A percentile compares a stretch with the other conserved stretches of the same genome.
Evolutionary conservation across 73 alveolate genomes (phyloP).

Genomic region (Halteria grandinella): DNA sequence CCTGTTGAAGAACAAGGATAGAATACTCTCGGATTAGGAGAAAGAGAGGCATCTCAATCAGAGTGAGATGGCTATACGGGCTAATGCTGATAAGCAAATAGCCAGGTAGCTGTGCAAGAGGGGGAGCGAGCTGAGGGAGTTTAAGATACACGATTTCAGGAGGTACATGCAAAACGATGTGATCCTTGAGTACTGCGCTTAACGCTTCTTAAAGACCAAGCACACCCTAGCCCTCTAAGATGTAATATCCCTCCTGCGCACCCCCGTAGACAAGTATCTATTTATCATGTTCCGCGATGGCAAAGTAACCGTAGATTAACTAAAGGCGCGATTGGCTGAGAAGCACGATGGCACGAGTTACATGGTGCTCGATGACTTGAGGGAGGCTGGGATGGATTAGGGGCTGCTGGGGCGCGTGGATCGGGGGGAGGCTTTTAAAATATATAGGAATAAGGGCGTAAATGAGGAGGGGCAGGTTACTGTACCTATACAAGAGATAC

Average conservation of each 20-base stretch:
- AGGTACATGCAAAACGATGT: conserved; percentile 30
- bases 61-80: neutral
- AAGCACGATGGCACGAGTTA: conserved; percentile 1
- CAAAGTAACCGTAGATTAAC: conserved; percentile 27
- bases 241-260: conserved; percentile 5
- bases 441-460: conserved; percentile 6
- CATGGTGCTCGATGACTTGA: conserved; percentile 33
- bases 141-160: conserved; percentile 41
- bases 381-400: conserved; percentile 15
- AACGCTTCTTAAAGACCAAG: neutral
- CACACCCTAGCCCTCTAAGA: neutral
- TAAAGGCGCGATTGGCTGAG: conserved; percentile 37
- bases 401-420: conserved; percentile 14
- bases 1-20: conserved; percentile 17
- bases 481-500: conserved; percentile 29
- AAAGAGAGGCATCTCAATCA: conserved; percentile 5
- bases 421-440: conserved; percentile 17
- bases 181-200: conserved; percentile 23
- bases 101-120: conserved; percentile 25
- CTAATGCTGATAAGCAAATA: conserved; percentile 5
- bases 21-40: conserved; percentile 18
- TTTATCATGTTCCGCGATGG: conserved; percentile 35
- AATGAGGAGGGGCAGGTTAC: neutral
- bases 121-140: conserved; percentile 7
- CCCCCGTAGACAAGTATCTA: conserved; percentile 26